Base-by-base conservation (phyloP, 2,329 filamentous ascomycete species). In the Aspergillus sp. region DNA sequence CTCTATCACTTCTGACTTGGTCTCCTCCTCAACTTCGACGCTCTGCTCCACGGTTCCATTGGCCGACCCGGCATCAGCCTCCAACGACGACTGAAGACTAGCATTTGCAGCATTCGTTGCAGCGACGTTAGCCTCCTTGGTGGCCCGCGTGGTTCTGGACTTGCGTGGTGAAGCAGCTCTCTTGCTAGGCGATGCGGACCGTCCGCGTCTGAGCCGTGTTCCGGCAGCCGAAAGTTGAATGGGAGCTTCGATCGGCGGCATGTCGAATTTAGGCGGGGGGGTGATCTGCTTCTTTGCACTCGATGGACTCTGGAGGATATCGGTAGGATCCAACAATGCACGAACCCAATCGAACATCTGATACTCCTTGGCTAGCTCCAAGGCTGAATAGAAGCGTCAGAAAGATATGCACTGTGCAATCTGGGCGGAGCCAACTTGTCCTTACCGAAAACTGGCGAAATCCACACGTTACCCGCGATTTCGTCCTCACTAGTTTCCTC, bases 401-500 rank as follows among this genome's bases (percentile, higher is more conserved):
- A 13, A 20, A 22, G 7, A n/a, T 7, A 17, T 20, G 19, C 37
- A 39, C 15, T 17, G 33, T 15, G 10, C 7, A 17, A 6, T 37
- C 6, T 30, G 25, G 20, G 33, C 5, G 13, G 19, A 12, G 10
- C 17, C 19, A 39, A 19, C 2, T 15, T 19, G 10, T 20, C 6
- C 70, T 58, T 74, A 85, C 82, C 82, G 65, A 81, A 74, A 55
- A 85, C 78, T 5, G 91, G 90, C 42, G 89, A 83, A 44, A 97
- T 90, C 93, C 93, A 98, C 45, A 98, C 83, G 68, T 96, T 98
- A 41, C 93, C 93, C 22, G 93, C 93, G 25, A 93, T 90, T 75
- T 97, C 93, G 64, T 97, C 90, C 48, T 79, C 78, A 59, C 90
- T 95, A 7, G 90, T 94, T 25, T 85, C 85, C 30, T 81, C 71